Evolutionary conservation across 140 eudicot species (phyloP).

Genomic region (Erigeron philadelphicus): DNA sequence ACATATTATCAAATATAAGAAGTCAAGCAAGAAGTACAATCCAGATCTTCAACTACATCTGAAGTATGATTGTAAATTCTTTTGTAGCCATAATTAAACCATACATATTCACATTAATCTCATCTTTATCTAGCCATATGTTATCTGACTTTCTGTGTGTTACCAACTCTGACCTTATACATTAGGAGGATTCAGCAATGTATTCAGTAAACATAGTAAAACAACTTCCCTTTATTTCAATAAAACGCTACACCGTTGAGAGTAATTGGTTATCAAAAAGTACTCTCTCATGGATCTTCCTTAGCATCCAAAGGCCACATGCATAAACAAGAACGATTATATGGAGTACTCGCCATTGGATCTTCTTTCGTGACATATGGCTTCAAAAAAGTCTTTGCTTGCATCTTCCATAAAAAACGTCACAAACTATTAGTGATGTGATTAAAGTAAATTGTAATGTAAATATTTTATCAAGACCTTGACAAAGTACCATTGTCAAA

Average conservation of each 20-base stretch:
- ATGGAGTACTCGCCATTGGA: conserved; percentile 25
- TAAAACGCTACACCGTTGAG: background rate
- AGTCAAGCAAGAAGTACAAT: too few relatives aligned
- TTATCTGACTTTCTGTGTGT: conserved; percentile 2
- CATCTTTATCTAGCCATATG: background rate
- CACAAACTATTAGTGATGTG: background rate
- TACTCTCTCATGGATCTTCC: conserved; percentile 27
- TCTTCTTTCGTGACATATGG: conserved; percentile 34
- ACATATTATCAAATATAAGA: too few relatives aligned
- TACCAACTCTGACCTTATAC: background rate
- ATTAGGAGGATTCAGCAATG: background rate
- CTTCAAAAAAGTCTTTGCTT: conserved; percentile 52
- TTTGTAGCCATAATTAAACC: background rate
- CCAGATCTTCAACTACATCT: background rate
- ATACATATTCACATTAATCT: background rate
- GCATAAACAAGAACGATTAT: conserved; percentile 12
- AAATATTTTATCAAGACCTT: background rate
- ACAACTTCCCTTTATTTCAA: conserved; percentile 8
- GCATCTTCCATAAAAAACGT: conserved; percentile 40
- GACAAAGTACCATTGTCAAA: background rate
- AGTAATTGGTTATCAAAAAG: conserved; percentile 4
- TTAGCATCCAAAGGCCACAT: conserved; percentile 19
- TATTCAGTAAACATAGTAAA: conserved; percentile 7
- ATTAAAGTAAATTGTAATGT: background rate
- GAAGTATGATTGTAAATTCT: background rate